phyloP scores from a whole-genome alignment of 2,329 filamentous ascomycete genomes.

The Aspergillus hiratsukae region DNA sequence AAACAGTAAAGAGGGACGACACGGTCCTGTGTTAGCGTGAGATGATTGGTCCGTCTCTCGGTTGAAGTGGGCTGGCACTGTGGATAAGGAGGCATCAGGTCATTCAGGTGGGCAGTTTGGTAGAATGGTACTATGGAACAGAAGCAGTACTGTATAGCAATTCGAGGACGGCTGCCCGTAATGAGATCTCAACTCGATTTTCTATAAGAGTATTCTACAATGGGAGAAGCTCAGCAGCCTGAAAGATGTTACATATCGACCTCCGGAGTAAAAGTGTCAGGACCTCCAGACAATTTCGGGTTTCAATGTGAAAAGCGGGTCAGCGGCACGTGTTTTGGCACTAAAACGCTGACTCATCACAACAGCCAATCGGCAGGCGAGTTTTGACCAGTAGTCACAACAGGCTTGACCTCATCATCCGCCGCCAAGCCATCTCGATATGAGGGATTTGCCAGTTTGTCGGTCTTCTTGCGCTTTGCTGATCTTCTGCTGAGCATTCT shows the following conservation, averaged over 20 bases:
- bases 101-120: no score
- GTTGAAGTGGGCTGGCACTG: neutral
- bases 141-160: neutral
- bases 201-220: neutral
- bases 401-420: constrained; percentile 24
- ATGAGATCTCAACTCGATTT: neutral
- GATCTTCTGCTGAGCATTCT: constrained; percentile 4
- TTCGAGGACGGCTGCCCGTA: neutral
- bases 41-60: neutral
- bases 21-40: neutral
- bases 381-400: neutral
- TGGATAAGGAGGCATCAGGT: no score
- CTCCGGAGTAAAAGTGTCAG: neutral
- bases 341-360: constrained; percentile 17
- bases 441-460: constrained; percentile 13
- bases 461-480: constrained; percentile 1
- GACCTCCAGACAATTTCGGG: neutral
- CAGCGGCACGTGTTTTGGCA: constrained; percentile 1
- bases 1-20: neutral
- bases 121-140: neutral
- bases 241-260: neutral
- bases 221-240: neutral
- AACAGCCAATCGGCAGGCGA: constrained; percentile 14
- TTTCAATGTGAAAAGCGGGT: neutral
- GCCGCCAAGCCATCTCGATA: constrained; percentile 15